Evolutionary conservation across 192 early-diverging fungal species (phyloP).

Genomic region (Mortierella alpina): DNA sequence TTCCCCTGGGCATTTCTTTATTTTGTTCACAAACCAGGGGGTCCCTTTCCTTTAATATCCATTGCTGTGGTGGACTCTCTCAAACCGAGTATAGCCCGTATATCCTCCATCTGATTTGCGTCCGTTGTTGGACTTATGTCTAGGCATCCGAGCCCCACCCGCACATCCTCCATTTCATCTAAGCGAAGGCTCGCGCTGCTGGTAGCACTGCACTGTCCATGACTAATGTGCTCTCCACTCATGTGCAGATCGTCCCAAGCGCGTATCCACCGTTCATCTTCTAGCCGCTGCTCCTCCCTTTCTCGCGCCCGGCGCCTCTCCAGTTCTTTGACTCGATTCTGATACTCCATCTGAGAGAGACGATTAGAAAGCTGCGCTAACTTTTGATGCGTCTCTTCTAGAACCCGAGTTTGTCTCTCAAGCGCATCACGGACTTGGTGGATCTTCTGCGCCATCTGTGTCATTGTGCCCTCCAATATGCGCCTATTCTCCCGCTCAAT

Average conservation of each 20-base stretch:
- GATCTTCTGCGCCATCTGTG: conserved; percentile 37
- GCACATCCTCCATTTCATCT: not conserved
- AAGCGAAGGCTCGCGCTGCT: too few species aligned
- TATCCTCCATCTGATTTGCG: too few species aligned
- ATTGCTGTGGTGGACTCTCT: too few species aligned
- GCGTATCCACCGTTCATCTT: conserved; percentile 31
- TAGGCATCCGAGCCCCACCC: not conserved
- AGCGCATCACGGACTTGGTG: conserved; percentile 27
- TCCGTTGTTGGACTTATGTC: too few species aligned
- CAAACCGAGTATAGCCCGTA: too few species aligned
- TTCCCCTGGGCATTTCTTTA: too few species aligned
- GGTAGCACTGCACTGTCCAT: too few species aligned
- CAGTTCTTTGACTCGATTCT: conserved; percentile 18
- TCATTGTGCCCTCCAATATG: conserved; percentile 2
- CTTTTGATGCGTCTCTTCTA: conserved; percentile 30
- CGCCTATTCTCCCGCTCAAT: conserved; percentile 38
- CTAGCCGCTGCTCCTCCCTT: conserved; percentile 10
- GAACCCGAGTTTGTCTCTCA: conserved; percentile 20
- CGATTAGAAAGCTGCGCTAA: conserved; percentile 23
- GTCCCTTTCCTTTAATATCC: too few species aligned
- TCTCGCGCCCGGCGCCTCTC: conserved; percentile 7
- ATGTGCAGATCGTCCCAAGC: conserved; percentile 21
- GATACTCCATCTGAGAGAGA: conserved; percentile 30
- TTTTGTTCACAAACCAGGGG: too few species aligned
- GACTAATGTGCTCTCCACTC: not conserved